Evolutionary conservation across 257 asterid species (phyloP).

Genomic region (Perilla frutescens): DNA sequence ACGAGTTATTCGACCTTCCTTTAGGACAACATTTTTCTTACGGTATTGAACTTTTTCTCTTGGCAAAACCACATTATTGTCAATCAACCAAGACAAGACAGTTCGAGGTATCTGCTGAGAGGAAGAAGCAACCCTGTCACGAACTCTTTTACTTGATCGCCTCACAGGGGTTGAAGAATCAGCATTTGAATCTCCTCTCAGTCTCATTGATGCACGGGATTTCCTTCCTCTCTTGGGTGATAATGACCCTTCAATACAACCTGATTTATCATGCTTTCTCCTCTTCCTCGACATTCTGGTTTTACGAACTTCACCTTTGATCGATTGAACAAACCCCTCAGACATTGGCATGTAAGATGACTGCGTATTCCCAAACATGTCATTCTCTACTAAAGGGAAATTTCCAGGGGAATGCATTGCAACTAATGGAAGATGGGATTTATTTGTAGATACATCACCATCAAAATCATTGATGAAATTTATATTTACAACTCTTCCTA

Average conservation of each 20-base stretch:
- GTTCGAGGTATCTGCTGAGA: constrained; percentile 63
- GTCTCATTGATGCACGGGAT: constrained; percentile 32
- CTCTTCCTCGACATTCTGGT: constrained; percentile 41
- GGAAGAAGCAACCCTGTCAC: constrained; percentile 52
- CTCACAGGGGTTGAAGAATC: constrained; percentile 42
- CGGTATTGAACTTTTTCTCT: constrained; percentile 68
- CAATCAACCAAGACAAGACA: constrained; percentile 80
- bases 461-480: constrained; percentile 27
- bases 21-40: constrained; percentile 39
- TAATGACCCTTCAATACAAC: constrained; percentile 32
- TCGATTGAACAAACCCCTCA: constrained; percentile 38
- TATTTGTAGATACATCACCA: constrained; percentile 27
- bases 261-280: constrained; percentile 37
- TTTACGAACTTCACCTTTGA: constrained; percentile 35
- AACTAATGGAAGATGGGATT: constrained; percentile 39
- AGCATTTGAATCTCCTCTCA: constrained; percentile 36
- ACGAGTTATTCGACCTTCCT: constrained; percentile 78
- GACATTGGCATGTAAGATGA: constrained; percentile 31
- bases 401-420: constrained; percentile 30
- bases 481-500: constrained; percentile 17
- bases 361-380: constrained; percentile 21
- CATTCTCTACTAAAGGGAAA: constrained; percentile 11
- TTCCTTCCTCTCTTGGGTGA: constrained; percentile 45
- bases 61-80: constrained; percentile 66
- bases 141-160: constrained; percentile 60